phyloP scores from a whole-genome alignment of 305 asterid species.

The Ilex paraguariensis region DNA sequence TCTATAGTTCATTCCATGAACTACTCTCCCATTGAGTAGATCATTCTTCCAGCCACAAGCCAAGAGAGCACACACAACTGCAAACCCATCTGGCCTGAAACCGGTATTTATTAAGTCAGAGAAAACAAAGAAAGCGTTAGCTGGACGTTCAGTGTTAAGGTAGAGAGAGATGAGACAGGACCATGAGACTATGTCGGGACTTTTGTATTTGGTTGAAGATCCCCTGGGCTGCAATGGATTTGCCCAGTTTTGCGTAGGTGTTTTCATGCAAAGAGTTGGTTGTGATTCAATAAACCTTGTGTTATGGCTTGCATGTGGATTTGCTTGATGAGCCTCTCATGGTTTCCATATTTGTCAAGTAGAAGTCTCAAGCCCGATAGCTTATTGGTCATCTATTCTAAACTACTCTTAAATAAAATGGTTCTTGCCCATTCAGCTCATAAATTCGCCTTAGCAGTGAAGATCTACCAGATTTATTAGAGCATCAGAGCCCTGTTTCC shows the following conservation, averaged over 20 bases:
- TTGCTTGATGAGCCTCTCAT: slow-evolving; percentile 35
- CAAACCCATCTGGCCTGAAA: slow-evolving; percentile 65
- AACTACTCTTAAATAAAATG: too few relatives aligned
- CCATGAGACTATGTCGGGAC: slow-evolving; percentile 65
- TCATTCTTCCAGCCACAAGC: slow-evolving; percentile 55
- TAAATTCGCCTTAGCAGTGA: too few relatives aligned
- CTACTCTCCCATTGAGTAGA: slow-evolving; percentile 35
- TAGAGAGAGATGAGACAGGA: slow-evolving; percentile 57
- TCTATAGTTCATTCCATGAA: slow-evolving; percentile 59
- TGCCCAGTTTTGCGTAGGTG: slow-evolving; percentile 41
- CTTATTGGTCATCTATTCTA: too few relatives aligned
- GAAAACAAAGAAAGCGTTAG: slow-evolving; percentile 35
- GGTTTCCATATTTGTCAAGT: slow-evolving; percentile 30
- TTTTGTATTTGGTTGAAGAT: slow-evolving; percentile 43
- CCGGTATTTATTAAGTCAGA: slow-evolving; percentile 31
- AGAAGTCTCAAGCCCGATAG: too few relatives aligned
- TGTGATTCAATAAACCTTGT: slow-evolving; percentile 27
- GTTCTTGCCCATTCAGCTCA: too few relatives aligned
- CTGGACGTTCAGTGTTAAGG: slow-evolving; percentile 49
- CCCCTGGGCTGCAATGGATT: slow-evolving; percentile 32
- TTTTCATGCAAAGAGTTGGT: slow-evolving; percentile 40
- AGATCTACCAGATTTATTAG: too few relatives aligned
- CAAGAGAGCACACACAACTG: slow-evolving; percentile 58
- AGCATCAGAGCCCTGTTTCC: too few relatives aligned
- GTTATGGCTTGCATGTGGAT: slow-evolving; percentile 40